Base-by-base conservation (phyloP, 1,284 basidiomycete species). In the Trametes pubescens region DNA sequence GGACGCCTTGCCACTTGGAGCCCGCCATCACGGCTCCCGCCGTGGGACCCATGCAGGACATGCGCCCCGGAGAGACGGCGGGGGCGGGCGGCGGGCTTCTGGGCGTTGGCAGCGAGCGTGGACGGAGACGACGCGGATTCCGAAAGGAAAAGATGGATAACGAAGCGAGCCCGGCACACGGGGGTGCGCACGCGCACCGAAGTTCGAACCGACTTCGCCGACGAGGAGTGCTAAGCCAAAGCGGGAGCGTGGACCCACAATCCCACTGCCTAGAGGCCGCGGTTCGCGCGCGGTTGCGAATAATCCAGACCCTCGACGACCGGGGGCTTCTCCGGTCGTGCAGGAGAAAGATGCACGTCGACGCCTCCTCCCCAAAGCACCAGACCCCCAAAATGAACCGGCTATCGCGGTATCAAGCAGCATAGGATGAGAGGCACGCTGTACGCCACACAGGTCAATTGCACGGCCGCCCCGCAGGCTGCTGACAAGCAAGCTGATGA, bases 281-380 rank as follows among this genome's bases (percentile, higher is more conserved):
- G 10, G 35, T 22, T n/a, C 35, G 34, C 46, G 32, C 32, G 44
- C 55, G 51, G 16, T 16, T 26, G 51, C 51, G 16, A 18, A 34
- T 29, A 18, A 34, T 29, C 21, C 16, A 48, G 18, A 47, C 49
- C 29, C 49, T 32, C 24, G 48, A n/a, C 57, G 35, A 29, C 60
- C 52, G 59, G 57, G 24, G 14, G 47, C 16, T 57, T 62, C 53
- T 44, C 65, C 62, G 62, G 65, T 64, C 46, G 65, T 32, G 52
- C 57, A 46, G 59, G 53, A 57, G 37, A 64, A 44, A 62, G 65
- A 67, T 64, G 57, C 47, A 9, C n/a, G 49, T 21, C 53, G 38
- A 26, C 26, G 9, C 21, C 38, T 6, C 46, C 29, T 56, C 24
- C 24, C n/a, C 26, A 6, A 4, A 4, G 29, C 29, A 3, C 29